Base-by-base conservation (phyloP, 768 basidiomycete species). In the Collybia nuda region DNA sequence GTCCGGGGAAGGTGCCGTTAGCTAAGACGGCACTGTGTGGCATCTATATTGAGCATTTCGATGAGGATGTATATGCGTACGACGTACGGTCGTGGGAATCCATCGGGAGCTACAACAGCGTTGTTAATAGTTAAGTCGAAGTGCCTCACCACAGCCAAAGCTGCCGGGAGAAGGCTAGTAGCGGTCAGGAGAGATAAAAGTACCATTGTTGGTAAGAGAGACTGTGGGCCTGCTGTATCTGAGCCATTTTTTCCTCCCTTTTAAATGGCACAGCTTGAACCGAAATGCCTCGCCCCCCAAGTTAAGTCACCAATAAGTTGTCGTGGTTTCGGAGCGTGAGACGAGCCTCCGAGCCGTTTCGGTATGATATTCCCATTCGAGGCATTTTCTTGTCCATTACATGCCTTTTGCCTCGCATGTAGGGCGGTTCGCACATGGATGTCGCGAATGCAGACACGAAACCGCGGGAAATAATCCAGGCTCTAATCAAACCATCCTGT, bases 1-100 rank as follows among this genome's bases (percentile, higher is more conserved):
- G 52, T 14, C 60, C 62, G 42, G 62, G 62, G 47, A 60, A 63
- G 11, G 54, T 57, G 3, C 60, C 62, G 35, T 57, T 56, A 26
- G 58, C 55, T 21, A 60, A 29, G 36, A 63, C 47, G 35, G 51
- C 51, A 37, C 62, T 63, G 14, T 8, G 18, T 11, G 28, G 9
- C 17, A 18, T 14, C 32, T 11, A 9, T 32, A 32, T 14, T 32
- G 14, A 32, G 32, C 9, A 11, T 32, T 32, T 32, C 32, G 14
- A 32, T 11, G 9, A 32, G 3, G 32, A 11, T 14, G 12, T 3
- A 14, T 32, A 32, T 14, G 32, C 9, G 32, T 32, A 32, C 12
- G 18, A 6, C 56, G 39, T 44, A 60, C 59, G 43, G 35, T 22
- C 59, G 48, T 28, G 48, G 37, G 24, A 60, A 60, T 11, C 59